Percentiles rank a stretch among this genome's conserved stretches.
phyloP scores from a whole-genome alignment of 257 asterid genomes.

The Plantago ovata region DNA sequence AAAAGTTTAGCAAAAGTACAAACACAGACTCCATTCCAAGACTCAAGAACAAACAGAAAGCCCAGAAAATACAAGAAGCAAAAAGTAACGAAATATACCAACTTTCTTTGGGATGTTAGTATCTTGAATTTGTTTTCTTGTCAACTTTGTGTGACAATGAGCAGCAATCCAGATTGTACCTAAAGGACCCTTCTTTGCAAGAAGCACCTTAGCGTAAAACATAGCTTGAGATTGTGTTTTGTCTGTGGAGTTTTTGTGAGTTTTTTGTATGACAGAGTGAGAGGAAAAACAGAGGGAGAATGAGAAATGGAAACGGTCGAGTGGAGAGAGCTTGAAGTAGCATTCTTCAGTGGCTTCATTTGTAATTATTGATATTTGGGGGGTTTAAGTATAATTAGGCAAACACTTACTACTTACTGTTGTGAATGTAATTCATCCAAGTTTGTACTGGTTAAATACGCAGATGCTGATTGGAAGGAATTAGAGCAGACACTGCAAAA shows the following conservation, averaged over 20 bases:
- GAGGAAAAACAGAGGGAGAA: neutral
- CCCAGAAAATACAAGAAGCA: neutral
- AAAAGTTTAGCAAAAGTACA: too few species aligned
- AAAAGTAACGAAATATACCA: conserved; percentile 43
- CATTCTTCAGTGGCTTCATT: too few species aligned
- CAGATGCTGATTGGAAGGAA: too few species aligned
- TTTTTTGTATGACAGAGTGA: neutral
- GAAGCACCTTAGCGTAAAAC: conserved; percentile 69
- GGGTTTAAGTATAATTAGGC: too few species aligned
- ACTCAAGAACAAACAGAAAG: conserved; percentile 8
- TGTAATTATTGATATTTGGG: too few species aligned
- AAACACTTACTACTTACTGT: too few species aligned
- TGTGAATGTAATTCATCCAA: too few species aligned
- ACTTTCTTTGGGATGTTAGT: conserved; percentile 69
- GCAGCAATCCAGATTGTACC: conserved; percentile 94
- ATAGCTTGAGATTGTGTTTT: conserved; percentile 14
- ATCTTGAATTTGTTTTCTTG: conserved; percentile 48
- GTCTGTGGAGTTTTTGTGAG: neutral
- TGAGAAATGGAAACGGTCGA: conserved; percentile 7
- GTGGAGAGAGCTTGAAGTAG: too few species aligned
- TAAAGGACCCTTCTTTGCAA: conserved; percentile 74
- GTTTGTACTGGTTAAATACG: too few species aligned
- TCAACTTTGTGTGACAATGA: conserved; percentile 64
- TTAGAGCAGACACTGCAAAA: too few species aligned
- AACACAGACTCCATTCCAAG: neutral